Evolutionary conservation across 768 basidiomycete genomes (phyloP), one percentile per base, ranked within the genome.

Genomic region (Kwoniella botswanensis): DNA sequence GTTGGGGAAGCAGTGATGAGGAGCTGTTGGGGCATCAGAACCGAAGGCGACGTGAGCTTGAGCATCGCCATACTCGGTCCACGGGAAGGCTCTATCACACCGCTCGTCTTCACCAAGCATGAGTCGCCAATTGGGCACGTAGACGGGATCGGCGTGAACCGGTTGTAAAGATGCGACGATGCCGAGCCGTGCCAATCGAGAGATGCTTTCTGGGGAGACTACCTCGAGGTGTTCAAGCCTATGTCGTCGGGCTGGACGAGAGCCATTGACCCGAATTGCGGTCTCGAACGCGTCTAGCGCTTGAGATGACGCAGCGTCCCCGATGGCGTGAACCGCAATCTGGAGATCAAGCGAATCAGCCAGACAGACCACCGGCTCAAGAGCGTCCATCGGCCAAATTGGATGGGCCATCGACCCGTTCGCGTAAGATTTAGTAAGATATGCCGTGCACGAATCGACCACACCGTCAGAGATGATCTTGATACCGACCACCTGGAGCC

Each of bases 401-500:
- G 75, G 75, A 4, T 65, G 66, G 11, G 69, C 52, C 4, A n/a
- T 22, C 3, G 69, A 52, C 2, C 70, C 70, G 35, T 76, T 58
- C 21, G 41, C 44, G 50, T 76, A 76, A 7, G 75, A 70, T 53
- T 73, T 59, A 18, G 46, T 60, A 62, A 73, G 64, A 60, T 62
- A 74, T 3, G 75, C 75, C 1, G 75, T 73, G 58, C 72, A 76
- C 11, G 67, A 29, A 59, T 76, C 75, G 11, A 76, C 64, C 7
- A 76, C 72, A 7, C 75, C 75, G 46, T 76, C 75, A 1, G 67
- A 61, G 15, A 76, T 73, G 63, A 76, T 71, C 70, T 76, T 76
- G 63, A 76, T 74, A 1, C 75, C 75, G 13, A 59, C 67, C 22
- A 76, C 54, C n/a, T 52, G 61, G 11, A 76, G 65, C 63, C 66